Evolutionary conservation across 495 filamentous ascomycete species (phyloP).

Genomic region (Hypoxylon intermedium): DNA sequence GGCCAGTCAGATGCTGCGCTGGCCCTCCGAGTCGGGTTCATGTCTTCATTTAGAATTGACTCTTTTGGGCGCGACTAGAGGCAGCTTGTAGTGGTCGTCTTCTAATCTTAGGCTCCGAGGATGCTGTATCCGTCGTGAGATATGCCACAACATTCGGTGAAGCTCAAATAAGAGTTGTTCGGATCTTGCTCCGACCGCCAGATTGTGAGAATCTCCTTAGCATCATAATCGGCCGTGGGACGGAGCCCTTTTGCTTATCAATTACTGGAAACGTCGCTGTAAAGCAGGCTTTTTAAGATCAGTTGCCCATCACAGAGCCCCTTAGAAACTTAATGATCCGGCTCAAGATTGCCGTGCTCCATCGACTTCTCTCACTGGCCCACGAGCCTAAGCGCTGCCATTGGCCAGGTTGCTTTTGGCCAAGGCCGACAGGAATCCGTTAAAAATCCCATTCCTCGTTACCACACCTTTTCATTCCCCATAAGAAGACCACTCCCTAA

Average conservation of each 20-base stretch:
- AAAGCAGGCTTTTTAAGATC: constrained; percentile 41
- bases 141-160: constrained; percentile 13
- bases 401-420: constrained; percentile 23
- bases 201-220: constrained; percentile 28
- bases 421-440: constrained; percentile 39
- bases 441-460: constrained; percentile 40
- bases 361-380: constrained; percentile 24
- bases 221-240: constrained; percentile 35
- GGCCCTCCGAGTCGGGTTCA: constrained; percentile 26
- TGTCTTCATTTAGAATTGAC: constrained; percentile 13
- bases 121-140: constrained; percentile 3
- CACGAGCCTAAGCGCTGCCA: constrained; percentile 7
- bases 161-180: constrained; percentile 22
- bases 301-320: constrained; percentile 41
- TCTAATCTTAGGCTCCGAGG: neutral
- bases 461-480: constrained; percentile 35
- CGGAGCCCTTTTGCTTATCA: constrained; percentile 36
- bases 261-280: constrained; percentile 37
- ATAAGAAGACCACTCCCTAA: constrained; percentile 32
- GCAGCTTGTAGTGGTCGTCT: constrained; percentile 1
- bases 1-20: constrained; percentile 20
- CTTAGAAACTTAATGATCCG: constrained; percentile 38
- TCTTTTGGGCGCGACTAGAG: constrained; percentile 8
- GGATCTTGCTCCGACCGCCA: constrained; percentile 35
- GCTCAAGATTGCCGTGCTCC: constrained; percentile 38